A percentile compares a stretch with the other conserved stretches of the same genome.
Conservation (phyloP, 2,329 filamentous ascomycete genomes). For the Fusarium xyrophilum region DNA sequence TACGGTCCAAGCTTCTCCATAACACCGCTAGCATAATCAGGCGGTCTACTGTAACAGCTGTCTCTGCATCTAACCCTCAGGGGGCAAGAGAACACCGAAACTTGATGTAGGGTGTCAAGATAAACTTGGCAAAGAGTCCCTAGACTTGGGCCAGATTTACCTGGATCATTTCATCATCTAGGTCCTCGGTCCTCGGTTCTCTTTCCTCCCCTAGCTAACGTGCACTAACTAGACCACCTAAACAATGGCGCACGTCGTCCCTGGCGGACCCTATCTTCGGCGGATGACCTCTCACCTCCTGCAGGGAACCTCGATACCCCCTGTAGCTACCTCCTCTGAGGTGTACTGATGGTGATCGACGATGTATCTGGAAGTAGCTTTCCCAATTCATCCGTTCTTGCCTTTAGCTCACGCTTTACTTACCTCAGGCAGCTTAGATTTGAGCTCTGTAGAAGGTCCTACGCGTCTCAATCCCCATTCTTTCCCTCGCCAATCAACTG, state of each 20-base stretch:
- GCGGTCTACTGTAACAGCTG: conserved; percentile 24
- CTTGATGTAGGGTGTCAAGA: neutral
- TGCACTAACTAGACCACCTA: conserved; percentile 20
- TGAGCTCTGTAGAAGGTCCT: conserved; percentile 26
- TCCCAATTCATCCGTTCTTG: conserved; percentile 16
- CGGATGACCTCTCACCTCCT: conserved; percentile 30
- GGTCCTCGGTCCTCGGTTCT: neutral
- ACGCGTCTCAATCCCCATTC: conserved; percentile 36
- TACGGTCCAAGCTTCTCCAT: conserved; percentile 22
- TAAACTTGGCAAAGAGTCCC: neutral
- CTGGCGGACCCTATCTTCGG: conserved; percentile 29
- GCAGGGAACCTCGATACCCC: neutral
- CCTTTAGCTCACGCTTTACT: conserved; percentile 18
- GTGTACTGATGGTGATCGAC: neutral
- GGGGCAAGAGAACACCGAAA: neutral
- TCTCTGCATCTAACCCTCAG: neutral
- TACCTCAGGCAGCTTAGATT: conserved; percentile 23
- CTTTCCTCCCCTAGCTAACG: neutral
- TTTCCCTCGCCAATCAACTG: conserved; percentile 38
- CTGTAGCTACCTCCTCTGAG: conserved; percentile 1
- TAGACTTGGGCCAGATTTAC: neutral
- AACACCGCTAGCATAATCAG: conserved; percentile 10
- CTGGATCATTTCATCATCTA: neutral
- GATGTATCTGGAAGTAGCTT: conserved; percentile 15
- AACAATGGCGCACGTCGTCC: conserved; percentile 34